phyloP scores from a whole-genome alignment of 108 stramenopile genomes.

The Pseudonitzschia multistriata region DNA sequence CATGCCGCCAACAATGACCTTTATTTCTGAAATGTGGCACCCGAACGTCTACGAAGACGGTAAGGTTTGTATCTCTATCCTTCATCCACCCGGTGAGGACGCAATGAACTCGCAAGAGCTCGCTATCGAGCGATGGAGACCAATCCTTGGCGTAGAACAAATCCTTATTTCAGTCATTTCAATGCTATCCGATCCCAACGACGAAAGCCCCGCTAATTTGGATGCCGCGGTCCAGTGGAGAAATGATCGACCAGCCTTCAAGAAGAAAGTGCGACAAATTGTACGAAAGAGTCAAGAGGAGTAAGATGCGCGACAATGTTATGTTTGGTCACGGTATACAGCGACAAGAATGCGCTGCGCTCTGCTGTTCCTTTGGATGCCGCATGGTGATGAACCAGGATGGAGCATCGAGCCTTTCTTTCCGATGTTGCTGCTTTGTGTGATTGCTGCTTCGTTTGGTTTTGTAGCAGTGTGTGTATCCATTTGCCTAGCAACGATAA shows the following conservation, averaged over 20 bases:
- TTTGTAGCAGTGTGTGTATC: too few relatives aligned
- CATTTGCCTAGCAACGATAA: too few relatives aligned
- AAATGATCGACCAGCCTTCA: constrained; percentile 89
- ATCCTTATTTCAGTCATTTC: constrained; percentile 93
- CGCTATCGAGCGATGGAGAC: constrained; percentile 98
- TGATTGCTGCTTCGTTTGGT: too few relatives aligned
- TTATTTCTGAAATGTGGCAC: constrained; percentile 97
- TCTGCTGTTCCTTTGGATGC: too few relatives aligned
- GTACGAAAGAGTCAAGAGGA: constrained; percentile 90
- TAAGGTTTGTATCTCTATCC: constrained; percentile 97
- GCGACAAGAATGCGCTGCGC: too few relatives aligned
- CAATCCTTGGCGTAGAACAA: constrained; percentile 97
- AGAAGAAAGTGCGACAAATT: constrained; percentile 86
- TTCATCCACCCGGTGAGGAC: constrained; percentile 98
- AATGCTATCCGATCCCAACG: constrained; percentile 98
- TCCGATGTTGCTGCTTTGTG: too few relatives aligned
- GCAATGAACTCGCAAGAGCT: constrained; percentile 91
- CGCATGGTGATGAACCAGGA: too few relatives aligned
- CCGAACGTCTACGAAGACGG: constrained; percentile 93
- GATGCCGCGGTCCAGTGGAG: constrained; percentile 98
- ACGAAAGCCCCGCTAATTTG: constrained; percentile 96
- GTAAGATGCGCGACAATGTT: constrained; percentile 41
- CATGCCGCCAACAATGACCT: constrained; percentile 90
- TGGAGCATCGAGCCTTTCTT: too few relatives aligned
- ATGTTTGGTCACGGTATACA: too few relatives aligned